Percentiles rank a stretch among this genome's conserved stretches.
Conservation (phyloP, 2,329 filamentous ascomycete genomes). For the Leptodontidium sp. region DNA sequence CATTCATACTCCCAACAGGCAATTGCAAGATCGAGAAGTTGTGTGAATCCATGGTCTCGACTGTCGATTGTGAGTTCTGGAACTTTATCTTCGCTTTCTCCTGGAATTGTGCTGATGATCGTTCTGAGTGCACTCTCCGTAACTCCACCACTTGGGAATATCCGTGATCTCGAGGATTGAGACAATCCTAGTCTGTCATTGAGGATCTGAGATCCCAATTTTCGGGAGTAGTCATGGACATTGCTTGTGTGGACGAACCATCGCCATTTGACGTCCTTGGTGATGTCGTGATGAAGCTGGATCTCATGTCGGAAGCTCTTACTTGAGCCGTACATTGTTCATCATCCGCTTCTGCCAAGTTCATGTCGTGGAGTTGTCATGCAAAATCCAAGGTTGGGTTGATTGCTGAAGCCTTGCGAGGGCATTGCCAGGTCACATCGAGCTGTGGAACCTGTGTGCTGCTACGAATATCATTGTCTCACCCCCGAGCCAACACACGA, state of each 20-base stretch:
- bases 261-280: slow-evolving; percentile 12
- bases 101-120: slow-evolving; percentile 21
- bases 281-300: slow-evolving; percentile 3
- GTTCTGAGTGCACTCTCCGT: slow-evolving; percentile 17
- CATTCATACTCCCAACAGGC: slow-evolving; percentile 21
- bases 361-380: slow-evolving; percentile 4
- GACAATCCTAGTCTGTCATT: slow-evolving; percentile 10
- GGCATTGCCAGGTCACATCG: not conserved
- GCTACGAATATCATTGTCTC: not conserved
- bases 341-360: slow-evolving; percentile 1
- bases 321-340: slow-evolving; percentile 13
- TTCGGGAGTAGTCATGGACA: slow-evolving; percentile 15
- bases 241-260: slow-evolving; percentile 5
- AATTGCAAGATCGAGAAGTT: slow-evolving; percentile 20
- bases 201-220: slow-evolving; percentile 9
- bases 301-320: slow-evolving; percentile 16
- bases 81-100: slow-evolving; percentile 12
- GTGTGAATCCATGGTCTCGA: slow-evolving; percentile 12
- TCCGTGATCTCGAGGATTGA: slow-evolving; percentile 5
- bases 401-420: not conserved
- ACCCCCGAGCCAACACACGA: slow-evolving; percentile 11
- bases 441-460: not conserved
- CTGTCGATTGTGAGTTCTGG: slow-evolving; percentile 5
- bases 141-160: slow-evolving; percentile 8
- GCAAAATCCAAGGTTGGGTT: not conserved